Conservation (phyloP, 2,329 filamentous ascomycete genomes). For the Chrysoporthe cubensis region DNA sequence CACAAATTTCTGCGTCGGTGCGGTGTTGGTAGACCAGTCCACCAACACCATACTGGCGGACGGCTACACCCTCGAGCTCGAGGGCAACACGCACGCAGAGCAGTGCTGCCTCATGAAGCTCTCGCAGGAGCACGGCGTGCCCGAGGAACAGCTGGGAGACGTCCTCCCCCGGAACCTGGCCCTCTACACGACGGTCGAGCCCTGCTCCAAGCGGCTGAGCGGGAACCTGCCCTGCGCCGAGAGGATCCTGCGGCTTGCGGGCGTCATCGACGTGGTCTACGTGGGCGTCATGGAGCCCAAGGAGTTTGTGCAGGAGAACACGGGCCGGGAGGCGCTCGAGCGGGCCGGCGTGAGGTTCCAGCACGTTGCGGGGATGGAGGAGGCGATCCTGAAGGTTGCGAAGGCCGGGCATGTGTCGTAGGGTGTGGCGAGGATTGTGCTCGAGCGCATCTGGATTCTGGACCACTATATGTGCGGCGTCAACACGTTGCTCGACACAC, state of each 20-base stretch:
- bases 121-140: constrained; percentile 48
- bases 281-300: constrained; percentile 88
- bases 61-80: constrained; percentile 88
- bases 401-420: constrained; percentile 72
- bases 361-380: constrained; percentile 74
- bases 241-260: constrained; percentile 68
- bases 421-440: no score
- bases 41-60: constrained; percentile 69
- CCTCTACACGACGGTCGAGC: constrained; percentile 94
- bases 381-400: constrained; percentile 79
- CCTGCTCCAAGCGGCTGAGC: constrained; percentile 74
- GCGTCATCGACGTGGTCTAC: constrained; percentile 75
- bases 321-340: constrained; percentile 71
- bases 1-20: constrained; percentile 92
- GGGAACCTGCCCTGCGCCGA: constrained; percentile 80
- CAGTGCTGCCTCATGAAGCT: constrained; percentile 87
- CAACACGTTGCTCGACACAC: not conserved
- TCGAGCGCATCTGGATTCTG: not conserved
- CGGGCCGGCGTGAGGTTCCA: constrained; percentile 75
- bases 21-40: constrained; percentile 71
- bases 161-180: constrained; percentile 58
- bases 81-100: constrained; percentile 95
- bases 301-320: constrained; percentile 84
- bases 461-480: not conserved
- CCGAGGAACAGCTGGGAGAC: constrained; percentile 58